Conservation (phyloP, 2,329 filamentous ascomycete genomes). For the Penicillium occitanis region DNA sequence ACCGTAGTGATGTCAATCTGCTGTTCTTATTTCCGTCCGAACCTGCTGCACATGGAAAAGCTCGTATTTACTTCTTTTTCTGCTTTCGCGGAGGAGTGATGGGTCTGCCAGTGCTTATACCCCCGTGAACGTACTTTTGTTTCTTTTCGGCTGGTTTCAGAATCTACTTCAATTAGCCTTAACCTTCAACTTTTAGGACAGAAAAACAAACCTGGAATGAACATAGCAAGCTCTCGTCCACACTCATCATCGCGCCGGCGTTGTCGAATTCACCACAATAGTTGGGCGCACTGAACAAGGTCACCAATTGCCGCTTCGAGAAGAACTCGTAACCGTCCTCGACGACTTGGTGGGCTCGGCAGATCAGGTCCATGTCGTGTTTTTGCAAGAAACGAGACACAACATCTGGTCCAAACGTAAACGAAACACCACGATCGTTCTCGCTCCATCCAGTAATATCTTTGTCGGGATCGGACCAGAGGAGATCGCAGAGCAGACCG, state of each 20-base stretch:
- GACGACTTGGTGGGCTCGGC: slow-evolving; percentile 96
- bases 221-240: slow-evolving; percentile 96
- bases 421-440: slow-evolving; percentile 97
- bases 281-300: slow-evolving; percentile 95
- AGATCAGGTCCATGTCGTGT: slow-evolving; percentile 99
- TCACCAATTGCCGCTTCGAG: slow-evolving; percentile 95
- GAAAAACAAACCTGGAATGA: slow-evolving; percentile 79
- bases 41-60: slow-evolving; percentile 76
- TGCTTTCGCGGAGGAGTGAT: slow-evolving; percentile 70
- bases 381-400: slow-evolving; percentile 97
- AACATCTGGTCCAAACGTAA: slow-evolving; percentile 96
- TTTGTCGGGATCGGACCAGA: slow-evolving; percentile 99
- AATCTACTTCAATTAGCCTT: slow-evolving; percentile 60
- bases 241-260: slow-evolving; percentile 99
- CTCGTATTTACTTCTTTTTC: slow-evolving; percentile 72
- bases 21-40: slow-evolving; percentile 80
- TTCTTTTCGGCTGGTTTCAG: slow-evolving; percentile 99
- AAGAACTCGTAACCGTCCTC: slow-evolving; percentile 99
- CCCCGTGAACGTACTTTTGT: slow-evolving; percentile 95
- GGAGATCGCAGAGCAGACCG: slow-evolving; percentile 91
- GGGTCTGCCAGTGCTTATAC: slow-evolving; percentile 68
- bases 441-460: slow-evolving; percentile 99
- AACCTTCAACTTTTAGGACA: not conserved
- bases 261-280: slow-evolving; percentile 99
- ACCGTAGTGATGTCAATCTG: slow-evolving; percentile 15